Conservation (phyloP, 768 basidiomycete species). For the Hygrocybe punicea region DNA sequence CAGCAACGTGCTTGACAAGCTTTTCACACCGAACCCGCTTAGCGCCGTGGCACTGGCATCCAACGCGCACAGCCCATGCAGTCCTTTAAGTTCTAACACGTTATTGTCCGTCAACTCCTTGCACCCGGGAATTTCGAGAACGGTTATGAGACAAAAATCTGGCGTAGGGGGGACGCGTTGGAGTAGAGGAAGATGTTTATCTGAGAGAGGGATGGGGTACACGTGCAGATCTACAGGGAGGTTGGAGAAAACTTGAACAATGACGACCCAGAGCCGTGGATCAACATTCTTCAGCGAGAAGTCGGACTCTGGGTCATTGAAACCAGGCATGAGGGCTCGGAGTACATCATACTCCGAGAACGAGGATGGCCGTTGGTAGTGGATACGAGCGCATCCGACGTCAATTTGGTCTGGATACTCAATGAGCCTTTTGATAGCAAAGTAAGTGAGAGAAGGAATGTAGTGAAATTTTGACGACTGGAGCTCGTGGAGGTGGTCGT, state of each 20-base stretch:
- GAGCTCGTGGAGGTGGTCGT: constrained; percentile 5
- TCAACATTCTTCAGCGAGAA: constrained; percentile 36
- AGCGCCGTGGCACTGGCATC: constrained; percentile 57
- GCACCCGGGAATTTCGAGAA: constrained; percentile 58
- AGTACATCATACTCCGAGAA: constrained; percentile 32
- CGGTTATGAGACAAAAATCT: constrained; percentile 61
- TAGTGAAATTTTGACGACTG: constrained; percentile 11
- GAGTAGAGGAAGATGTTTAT: constrained; percentile 52
- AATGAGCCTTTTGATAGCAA: constrained; percentile 48
- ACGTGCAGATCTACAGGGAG: constrained; percentile 45
- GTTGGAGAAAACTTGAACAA: constrained; percentile 56
- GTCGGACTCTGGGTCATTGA: constrained; percentile 11
- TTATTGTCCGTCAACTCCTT: constrained; percentile 56
- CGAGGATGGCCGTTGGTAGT: constrained; percentile 30
- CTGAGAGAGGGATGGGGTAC: constrained; percentile 51
- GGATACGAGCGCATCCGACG: constrained; percentile 36
- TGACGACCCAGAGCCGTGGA: constrained; percentile 58
- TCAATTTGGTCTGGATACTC: constrained; percentile 44
- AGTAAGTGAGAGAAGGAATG: constrained; percentile 51
- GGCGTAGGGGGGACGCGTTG: constrained; percentile 53
- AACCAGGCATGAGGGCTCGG: constrained; percentile 40
- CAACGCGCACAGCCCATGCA: constrained; percentile 59
- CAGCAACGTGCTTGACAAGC: constrained; percentile 49
- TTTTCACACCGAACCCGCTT: constrained; percentile 49
- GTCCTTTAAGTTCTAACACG: constrained; percentile 45